These are phyloP conservation scores for Coemansia sp. DNA, from an alignment of 192 early-diverging fungal genomes.

Conservation along the genomic window DNA sequence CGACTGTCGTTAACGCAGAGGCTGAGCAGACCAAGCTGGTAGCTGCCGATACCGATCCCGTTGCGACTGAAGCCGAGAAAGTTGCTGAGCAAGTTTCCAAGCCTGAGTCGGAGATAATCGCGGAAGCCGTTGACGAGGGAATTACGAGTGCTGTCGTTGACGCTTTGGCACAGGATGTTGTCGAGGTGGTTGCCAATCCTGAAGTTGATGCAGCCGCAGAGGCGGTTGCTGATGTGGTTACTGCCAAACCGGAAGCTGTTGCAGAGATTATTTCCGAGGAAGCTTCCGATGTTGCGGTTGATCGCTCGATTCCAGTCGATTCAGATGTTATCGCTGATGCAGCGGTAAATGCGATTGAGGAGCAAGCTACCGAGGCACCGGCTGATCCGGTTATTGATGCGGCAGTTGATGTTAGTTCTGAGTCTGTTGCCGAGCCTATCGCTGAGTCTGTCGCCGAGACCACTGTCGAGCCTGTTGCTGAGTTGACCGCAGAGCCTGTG, in stretches of 20 bases:
- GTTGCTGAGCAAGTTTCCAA: not conserved
- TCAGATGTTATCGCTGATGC: not conserved
- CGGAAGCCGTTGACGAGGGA: not conserved
- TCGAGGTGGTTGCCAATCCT: not conserved
- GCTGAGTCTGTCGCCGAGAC: not conserved
- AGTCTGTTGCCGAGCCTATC: not conserved
- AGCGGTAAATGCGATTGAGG: not conserved
- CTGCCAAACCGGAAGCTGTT: not conserved
- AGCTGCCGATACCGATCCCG: not conserved
- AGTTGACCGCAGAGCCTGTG: no score
- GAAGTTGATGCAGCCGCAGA: not conserved
- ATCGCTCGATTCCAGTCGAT: not conserved
- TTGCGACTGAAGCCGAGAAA: not conserved
- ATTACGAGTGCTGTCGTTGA: not conserved
- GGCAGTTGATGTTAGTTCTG: not conserved
- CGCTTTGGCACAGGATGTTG: not conserved
- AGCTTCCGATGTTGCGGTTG: not conserved
- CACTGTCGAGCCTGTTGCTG: not conserved
- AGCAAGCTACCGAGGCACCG: not conserved
- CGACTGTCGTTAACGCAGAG: not conserved
- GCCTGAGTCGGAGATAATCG: not conserved
- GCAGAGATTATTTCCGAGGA: not conserved
- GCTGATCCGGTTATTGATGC: not conserved
- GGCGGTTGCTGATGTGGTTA: not conserved
- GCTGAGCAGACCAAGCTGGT: not conserved